A percentile compares a stretch with the other conserved stretches of the same genome.
Conservation (phyloP, 805 yeast species). For the Nakazawaea laoshanensis region DNA sequence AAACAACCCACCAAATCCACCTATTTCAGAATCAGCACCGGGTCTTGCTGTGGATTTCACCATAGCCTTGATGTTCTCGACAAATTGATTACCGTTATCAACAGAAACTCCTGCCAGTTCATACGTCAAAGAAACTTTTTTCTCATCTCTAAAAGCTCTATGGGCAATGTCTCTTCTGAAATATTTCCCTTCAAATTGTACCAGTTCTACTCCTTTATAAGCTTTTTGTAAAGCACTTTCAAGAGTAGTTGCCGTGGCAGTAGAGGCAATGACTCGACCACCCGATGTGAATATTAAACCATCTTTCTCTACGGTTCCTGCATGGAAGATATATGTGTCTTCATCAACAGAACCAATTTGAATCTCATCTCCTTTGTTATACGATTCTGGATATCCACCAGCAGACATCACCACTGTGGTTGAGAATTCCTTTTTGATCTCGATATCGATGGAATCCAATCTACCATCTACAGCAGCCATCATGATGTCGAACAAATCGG, state of each 20-base stretch:
- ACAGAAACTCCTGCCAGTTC: conserved; percentile 97
- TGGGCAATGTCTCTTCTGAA: conserved; percentile 93
- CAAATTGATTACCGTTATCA: conserved; percentile 87
- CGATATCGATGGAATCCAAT: conserved; percentile 68
- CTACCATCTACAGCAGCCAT: conserved; percentile 92
- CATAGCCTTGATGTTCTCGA: conserved; percentile 80
- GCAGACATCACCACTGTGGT: conserved; percentile 96
- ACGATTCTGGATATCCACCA: conserved; percentile 90
- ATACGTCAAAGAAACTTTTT: conserved; percentile 57
- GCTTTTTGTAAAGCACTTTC: conserved; percentile 81
- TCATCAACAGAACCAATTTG: conserved; percentile 42
- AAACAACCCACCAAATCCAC: conserved; percentile 97
- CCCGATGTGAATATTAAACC: conserved; percentile 77
- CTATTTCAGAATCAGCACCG: conserved; percentile 97
- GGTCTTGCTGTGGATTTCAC: conserved; percentile 90
- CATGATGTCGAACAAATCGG: conserved; percentile 92
- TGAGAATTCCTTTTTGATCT: conserved; percentile 50
- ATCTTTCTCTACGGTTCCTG: conserved; percentile 66
- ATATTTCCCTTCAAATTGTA: conserved; percentile 67
- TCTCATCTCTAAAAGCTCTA: conserved; percentile 71
- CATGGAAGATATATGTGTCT: conserved; percentile 81
- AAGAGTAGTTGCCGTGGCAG: conserved; percentile 73
- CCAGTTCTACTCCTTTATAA: conserved; percentile 73
- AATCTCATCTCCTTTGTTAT: conserved; percentile 81
- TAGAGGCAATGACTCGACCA: conserved; percentile 94